phyloP scores from a whole-genome alignment of 2,329 filamentous ascomycete genomes.

The Cadophora luteo-olivacea region DNA sequence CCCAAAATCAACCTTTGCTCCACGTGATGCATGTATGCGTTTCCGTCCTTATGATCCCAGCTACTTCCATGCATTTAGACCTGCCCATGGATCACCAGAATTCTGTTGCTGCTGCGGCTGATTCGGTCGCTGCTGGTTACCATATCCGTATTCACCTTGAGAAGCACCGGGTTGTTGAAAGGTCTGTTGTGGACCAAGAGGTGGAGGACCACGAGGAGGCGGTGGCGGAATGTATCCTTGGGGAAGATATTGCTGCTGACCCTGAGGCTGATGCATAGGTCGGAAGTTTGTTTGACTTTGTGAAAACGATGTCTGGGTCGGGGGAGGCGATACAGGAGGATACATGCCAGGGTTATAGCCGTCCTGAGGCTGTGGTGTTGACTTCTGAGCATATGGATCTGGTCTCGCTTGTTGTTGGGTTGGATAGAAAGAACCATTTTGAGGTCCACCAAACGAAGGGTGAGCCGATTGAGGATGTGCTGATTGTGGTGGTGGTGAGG shows the following conservation, averaged over 20 bases:
- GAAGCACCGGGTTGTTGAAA: slow-evolving; percentile 51
- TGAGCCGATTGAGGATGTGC: slow-evolving; percentile 48
- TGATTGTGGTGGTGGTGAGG: slow-evolving; percentile 55
- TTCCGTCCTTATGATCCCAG: background rate
- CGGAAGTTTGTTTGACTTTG: slow-evolving; percentile 41
- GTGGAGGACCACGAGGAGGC: slow-evolving; percentile 69
- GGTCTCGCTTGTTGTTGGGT: slow-evolving; percentile 42
- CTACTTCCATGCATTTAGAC: slow-evolving; percentile 51
- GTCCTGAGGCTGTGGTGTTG: slow-evolving; percentile 58
- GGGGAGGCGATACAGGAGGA: slow-evolving; percentile 62
- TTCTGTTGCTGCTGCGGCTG: slow-evolving; percentile 40
- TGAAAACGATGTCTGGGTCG: slow-evolving; percentile 56
- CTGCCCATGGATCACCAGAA: slow-evolving; percentile 70
- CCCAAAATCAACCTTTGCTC: slow-evolving; percentile 24
- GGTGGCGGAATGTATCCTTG: slow-evolving; percentile 72
- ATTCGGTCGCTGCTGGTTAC: slow-evolving; percentile 47
- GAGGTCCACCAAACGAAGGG: slow-evolving; percentile 52
- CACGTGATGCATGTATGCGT: slow-evolving; percentile 25
- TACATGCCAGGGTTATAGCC: slow-evolving; percentile 50
- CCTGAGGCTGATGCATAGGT: slow-evolving; percentile 41
- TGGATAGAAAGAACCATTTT: slow-evolving; percentile 41
- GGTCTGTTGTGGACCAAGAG: slow-evolving; percentile 55
- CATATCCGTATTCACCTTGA: slow-evolving; percentile 62
- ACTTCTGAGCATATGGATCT: slow-evolving; percentile 54
- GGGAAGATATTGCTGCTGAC: slow-evolving; percentile 56